Percentiles rank a stretch among this genome's conserved stretches.
Evolutionary conservation across 2,329 filamentous ascomycete genomes (phyloP).

Genomic region (Aspergillus fructus): DNA sequence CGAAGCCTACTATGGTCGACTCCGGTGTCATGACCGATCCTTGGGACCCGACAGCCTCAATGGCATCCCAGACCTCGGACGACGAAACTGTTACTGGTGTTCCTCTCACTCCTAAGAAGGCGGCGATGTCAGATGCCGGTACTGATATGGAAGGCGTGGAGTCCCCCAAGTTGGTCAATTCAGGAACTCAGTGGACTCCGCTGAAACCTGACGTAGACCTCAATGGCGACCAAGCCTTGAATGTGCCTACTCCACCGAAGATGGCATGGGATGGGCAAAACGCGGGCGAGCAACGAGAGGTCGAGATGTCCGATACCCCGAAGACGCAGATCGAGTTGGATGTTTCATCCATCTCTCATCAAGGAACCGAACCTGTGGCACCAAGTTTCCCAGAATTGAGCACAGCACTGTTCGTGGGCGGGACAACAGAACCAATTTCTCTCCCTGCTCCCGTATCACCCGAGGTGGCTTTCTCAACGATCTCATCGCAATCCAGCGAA

Average conservation of each 20-base stretch:
- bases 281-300: conserved; percentile 15
- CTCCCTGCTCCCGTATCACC: conserved; percentile 17
- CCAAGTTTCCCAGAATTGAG: conserved; percentile 43
- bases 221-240: conserved; percentile 29
- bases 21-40: conserved; percentile 63
- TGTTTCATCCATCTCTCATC: conserved; percentile 32
- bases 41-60: conserved; percentile 43
- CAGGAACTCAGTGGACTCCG: conserved; percentile 46
- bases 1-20: conserved; percentile 54
- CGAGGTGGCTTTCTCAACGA: conserved; percentile 33
- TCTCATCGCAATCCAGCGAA: conserved; percentile 30
- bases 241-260: conserved; percentile 41
- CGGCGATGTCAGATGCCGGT: conserved; percentile 16
- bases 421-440: conserved; percentile 30
- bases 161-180: conserved; percentile 34
- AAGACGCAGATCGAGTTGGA: conserved; percentile 22
- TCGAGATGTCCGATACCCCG: conserved; percentile 17
- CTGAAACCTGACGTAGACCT: conserved; percentile 23
- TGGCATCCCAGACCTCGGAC: conserved; percentile 21
- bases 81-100: conserved; percentile 18
- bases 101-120: conserved; percentile 22
- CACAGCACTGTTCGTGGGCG: conserved; percentile 32
- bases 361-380: conserved; percentile 37
- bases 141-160: conserved; percentile 18
- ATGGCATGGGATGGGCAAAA: conserved; percentile 40